phyloP scores from a whole-genome alignment of 345 rosid species.

The Reutealis trisperma region DNA sequence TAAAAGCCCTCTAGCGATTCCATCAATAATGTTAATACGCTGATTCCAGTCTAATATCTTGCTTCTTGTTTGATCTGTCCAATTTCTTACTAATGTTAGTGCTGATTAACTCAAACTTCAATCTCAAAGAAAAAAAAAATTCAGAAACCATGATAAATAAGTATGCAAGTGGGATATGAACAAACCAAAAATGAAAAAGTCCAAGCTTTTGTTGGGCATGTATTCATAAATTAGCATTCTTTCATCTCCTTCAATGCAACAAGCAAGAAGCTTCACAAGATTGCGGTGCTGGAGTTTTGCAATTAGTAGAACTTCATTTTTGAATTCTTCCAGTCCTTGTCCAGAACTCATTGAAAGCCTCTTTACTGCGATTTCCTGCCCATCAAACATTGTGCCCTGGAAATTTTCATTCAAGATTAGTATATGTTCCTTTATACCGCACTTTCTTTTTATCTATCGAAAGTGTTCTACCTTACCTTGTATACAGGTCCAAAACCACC shows the following conservation, averaged over 20 bases:
- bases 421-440: not conserved
- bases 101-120: not conserved
- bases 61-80: conserved; percentile 35
- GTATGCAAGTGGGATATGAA: not conserved
- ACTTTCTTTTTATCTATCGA: not conserved
- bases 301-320: conserved; percentile 28
- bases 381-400: conserved; percentile 34
- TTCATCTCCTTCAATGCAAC: conserved; percentile 37
- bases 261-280: conserved; percentile 42
- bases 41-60: conserved; percentile 29
- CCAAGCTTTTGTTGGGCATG: conserved; percentile 46
- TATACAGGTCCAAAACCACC: conserved; percentile 45
- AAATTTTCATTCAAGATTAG: not conserved
- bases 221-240: conserved; percentile 33
- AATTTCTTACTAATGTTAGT: not conserved
- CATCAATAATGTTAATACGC: conserved; percentile 34
- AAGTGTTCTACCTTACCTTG: conserved; percentile 14
- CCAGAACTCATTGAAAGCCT: conserved; percentile 33
- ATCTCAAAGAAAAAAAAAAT: not conserved
- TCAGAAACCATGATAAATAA: not conserved
- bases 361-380: conserved; percentile 37
- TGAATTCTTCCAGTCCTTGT: conserved; percentile 41
- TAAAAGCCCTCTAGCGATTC: conserved; percentile 50
- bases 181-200: conserved; percentile 34
- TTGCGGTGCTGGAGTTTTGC: conserved; percentile 42